A percentile compares a stretch with the other conserved stretches of the same genome.
These are phyloP conservation scores for Paspalum notatum DNA, from an alignment of 176 grass and related monocot species.

Conservation along the genomic window DNA sequence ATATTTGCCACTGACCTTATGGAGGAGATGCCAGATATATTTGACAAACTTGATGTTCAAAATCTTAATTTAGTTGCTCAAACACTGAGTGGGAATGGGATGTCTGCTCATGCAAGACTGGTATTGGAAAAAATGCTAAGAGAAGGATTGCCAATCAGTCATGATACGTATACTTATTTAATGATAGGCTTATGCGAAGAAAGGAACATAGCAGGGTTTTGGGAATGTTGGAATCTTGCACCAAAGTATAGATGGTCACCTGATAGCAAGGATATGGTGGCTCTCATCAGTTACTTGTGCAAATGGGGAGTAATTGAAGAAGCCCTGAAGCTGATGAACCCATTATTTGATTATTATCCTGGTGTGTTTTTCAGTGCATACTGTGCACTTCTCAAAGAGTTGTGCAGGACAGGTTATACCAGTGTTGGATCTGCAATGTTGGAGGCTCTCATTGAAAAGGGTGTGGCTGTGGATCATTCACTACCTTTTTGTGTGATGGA, in stretches of 20 bases:
- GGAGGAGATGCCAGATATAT: conserved; percentile 55
- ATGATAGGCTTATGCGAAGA: conserved; percentile 68
- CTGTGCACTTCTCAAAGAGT: conserved; percentile 61
- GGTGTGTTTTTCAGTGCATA: conserved; percentile 52
- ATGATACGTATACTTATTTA: conserved; percentile 61
- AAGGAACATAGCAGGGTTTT: conserved; percentile 65
- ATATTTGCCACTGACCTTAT: conserved; percentile 59
- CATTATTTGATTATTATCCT: conserved; percentile 42
- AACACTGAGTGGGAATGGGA: conserved; percentile 57
- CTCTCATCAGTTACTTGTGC: conserved; percentile 60
- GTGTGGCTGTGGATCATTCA: conserved; percentile 49
- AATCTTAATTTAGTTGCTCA: conserved; percentile 64
- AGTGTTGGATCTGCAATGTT: conserved; percentile 82
- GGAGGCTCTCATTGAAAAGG: conserved; percentile 68
- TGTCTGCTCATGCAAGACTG: conserved; percentile 46
- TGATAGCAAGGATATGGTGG: conserved; percentile 46
- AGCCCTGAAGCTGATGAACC: conserved; percentile 61
- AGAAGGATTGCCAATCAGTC: conserved; percentile 54
- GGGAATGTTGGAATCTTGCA: conserved; percentile 71
- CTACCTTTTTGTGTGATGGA: conserved; percentile 60
- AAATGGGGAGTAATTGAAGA: conserved; percentile 79
- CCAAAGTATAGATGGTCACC: conserved; percentile 64
- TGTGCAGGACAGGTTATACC: conserved; percentile 70
- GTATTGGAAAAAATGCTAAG: conserved; percentile 69
- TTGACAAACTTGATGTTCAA: conserved; percentile 60